A percentile compares a stretch with the other conserved stretches of the same genome.
These are phyloP conservation scores for Aschersonia sp. DNA, from an alignment of 2,329 filamentous ascomycete species.

Conservation along the genomic window DNA sequence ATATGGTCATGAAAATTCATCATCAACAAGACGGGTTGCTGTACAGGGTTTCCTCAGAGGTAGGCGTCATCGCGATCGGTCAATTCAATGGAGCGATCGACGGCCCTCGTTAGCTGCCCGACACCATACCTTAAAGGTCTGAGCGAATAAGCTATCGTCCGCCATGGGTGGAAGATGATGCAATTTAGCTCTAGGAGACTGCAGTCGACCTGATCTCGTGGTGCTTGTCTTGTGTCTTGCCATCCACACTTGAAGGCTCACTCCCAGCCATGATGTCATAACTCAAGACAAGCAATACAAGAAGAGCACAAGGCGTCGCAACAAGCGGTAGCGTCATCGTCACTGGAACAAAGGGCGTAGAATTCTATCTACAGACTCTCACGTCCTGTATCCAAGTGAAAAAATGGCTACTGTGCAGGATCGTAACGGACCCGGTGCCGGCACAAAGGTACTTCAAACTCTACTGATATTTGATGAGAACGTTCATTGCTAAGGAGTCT, in stretches of 20 bases:
- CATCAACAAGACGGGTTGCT: neutral
- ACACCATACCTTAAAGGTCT: too few relatives aligned
- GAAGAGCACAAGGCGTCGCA: neutral
- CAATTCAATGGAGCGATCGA: neutral
- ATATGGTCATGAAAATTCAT: too few relatives aligned
- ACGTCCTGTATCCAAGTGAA: neutral
- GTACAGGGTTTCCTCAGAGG: neutral
- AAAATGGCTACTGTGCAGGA: conserved; percentile 1
- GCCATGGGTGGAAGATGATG: too few relatives aligned
- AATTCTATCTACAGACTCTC: neutral
- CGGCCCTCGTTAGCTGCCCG: too few relatives aligned
- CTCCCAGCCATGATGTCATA: neutral
- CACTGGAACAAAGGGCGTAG: too few relatives aligned
- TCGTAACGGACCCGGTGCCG: conserved; percentile 1
- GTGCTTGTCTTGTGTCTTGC: neutral
- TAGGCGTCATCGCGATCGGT: neutral
- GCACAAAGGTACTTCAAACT: conserved; percentile 3
- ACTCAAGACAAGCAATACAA: neutral
- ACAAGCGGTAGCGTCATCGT: too few relatives aligned
- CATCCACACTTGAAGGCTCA: neutral
- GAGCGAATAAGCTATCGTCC: too few relatives aligned
- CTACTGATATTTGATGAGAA: too few relatives aligned
- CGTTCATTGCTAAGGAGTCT: neutral
- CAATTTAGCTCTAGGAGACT: too few relatives aligned
- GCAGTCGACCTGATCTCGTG: neutral